A percentile compares a stretch with the other conserved stretches of the same genome.
Conservation (phyloP, 2,329 filamentous ascomycete genomes). For the Calonectria multiphialidica region DNA sequence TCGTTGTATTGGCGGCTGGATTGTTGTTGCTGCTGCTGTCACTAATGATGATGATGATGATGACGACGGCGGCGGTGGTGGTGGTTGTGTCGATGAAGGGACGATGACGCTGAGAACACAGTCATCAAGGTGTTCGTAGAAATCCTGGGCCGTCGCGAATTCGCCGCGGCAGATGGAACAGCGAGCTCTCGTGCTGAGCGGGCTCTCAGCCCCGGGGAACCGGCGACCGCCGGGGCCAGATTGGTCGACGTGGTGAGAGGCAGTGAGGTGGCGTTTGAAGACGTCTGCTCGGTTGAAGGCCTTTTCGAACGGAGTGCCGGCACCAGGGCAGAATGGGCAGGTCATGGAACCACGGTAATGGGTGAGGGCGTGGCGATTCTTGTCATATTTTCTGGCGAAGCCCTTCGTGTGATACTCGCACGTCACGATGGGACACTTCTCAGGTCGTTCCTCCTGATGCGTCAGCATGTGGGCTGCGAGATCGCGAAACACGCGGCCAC, state of each 20-base stretch:
- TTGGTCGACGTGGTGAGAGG: slow-evolving; percentile 94
- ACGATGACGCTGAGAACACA: slow-evolving; percentile 72
- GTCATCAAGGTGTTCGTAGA: slow-evolving; percentile 93
- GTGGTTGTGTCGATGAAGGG: slow-evolving; percentile 43
- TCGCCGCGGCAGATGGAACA: slow-evolving; percentile 89
- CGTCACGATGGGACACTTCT: slow-evolving; percentile 93
- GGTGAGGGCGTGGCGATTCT: slow-evolving; percentile 94
- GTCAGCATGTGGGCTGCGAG: slow-evolving; percentile 94
- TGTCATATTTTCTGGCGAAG: slow-evolving; percentile 97
- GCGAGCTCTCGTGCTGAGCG: slow-evolving; percentile 73
- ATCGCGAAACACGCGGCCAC: slow-evolving; percentile 72
- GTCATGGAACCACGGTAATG: slow-evolving; percentile 99
- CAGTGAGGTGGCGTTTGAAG: slow-evolving; percentile 95
- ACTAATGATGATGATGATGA: slow-evolving; percentile 9
- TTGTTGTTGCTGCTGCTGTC: not conserved
- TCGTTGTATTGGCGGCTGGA: not conserved
- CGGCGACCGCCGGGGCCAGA: slow-evolving; percentile 83
- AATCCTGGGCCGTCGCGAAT: slow-evolving; percentile 91
- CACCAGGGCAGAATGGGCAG: slow-evolving; percentile 94
- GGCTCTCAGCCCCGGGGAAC: slow-evolving; percentile 32
- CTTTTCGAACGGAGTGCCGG: slow-evolving; percentile 89
- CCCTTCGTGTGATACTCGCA: slow-evolving; percentile 96
- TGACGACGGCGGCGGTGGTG: slow-evolving; percentile 9
- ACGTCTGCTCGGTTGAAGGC: slow-evolving; percentile 97
- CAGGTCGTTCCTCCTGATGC: slow-evolving; percentile 91